Evolutionary conservation across 2,329 filamentous ascomycete species (phyloP), one percentile per base, ranked within the genome.

Genomic region (Talaromyces sp.): DNA sequence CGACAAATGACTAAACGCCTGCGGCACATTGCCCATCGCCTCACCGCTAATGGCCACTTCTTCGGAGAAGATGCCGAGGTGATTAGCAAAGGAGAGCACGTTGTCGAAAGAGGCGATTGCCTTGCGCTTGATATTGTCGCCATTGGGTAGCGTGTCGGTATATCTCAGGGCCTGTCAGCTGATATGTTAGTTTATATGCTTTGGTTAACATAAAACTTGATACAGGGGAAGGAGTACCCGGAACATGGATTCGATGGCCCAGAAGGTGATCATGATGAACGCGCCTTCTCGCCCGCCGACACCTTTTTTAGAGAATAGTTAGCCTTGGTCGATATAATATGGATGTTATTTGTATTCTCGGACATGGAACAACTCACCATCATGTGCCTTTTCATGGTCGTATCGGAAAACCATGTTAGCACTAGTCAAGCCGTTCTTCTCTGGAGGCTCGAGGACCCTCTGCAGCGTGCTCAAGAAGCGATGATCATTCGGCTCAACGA

Each of bases 181-280:
- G 12, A 1, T 24, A 19, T 21, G 24, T 46, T 11, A 46, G n/a
- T 19, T 21, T 24, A 46, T 46, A 24, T 46, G 21, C 9, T 21
- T 24, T 24, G 3, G 7, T 43, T 8, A 9, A 21, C 10, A 21
- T 43, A 43, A 17, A 35, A 31, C 2, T 12, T 27, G 11, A 21
- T 0, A 48, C 27, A 50, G 10, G 10, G n/a, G 29, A 17, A 26
- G n/a, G 2, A 27, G 26, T 65, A 88, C 88, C 32, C 89, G 81
- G 31, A 88, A 90, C 75, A 92, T 81, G 26, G 89, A 88, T 74
- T 92, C 89, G 12, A 92, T 88, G 0, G 91, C 83, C 89, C 89
- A 92, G 71, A 92, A 92, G 0, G 88, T 92, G 69, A 88, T 91
- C 88, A 92, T 91, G 68, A 83, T 86, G 70, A 92, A 92, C 21